Percentiles rank a stretch among this genome's conserved stretches.
phyloP scores from a whole-genome alignment of 805 yeast genomes.

The Kodamaea fukazawae region DNA sequence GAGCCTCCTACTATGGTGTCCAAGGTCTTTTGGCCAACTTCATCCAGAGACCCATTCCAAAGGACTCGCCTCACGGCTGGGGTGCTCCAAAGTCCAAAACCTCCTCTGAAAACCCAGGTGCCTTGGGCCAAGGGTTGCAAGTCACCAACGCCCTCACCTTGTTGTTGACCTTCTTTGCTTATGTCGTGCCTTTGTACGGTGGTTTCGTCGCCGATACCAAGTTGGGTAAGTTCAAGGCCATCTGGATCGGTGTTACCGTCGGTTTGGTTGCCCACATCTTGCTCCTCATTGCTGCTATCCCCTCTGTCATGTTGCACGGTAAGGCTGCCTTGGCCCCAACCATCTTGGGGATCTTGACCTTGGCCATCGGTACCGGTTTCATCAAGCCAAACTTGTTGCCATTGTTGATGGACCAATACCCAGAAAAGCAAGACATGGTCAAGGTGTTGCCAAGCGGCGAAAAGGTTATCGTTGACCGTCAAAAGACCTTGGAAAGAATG shows the following conservation, averaged over 20 bases:
- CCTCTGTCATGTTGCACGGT: slow-evolving; percentile 34
- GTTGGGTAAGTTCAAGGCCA: slow-evolving; percentile 46
- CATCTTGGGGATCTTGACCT: slow-evolving; percentile 36
- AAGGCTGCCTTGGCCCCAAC: slow-evolving; percentile 36
- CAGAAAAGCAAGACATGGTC: slow-evolving; percentile 58
- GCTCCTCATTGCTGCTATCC: slow-evolving; percentile 49
- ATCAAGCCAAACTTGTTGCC: slow-evolving; percentile 55
- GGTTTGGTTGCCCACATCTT: slow-evolving; percentile 49
- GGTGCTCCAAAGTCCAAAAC: slow-evolving; percentile 31
- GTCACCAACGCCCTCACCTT: slow-evolving; percentile 47
- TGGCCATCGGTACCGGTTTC: slow-evolving; percentile 50
- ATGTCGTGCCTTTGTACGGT: slow-evolving; percentile 50
- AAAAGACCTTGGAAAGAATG: slow-evolving; percentile 41
- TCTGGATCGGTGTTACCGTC: slow-evolving; percentile 47
- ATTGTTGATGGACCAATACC: slow-evolving; percentile 47
- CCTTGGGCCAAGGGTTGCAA: slow-evolving; percentile 45
- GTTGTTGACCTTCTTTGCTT: slow-evolving; percentile 48
- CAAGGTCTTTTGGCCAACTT: slow-evolving; percentile 46
- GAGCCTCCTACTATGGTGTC: slow-evolving; percentile 53
- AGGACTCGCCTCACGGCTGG: slow-evolving; percentile 46
- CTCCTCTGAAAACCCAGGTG: slow-evolving; percentile 46
- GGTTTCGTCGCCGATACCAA: slow-evolving; percentile 51
- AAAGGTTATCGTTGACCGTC: slow-evolving; percentile 55
- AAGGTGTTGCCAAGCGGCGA: slow-evolving; percentile 59
- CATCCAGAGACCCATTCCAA: slow-evolving; percentile 51